phyloP scores from a whole-genome alignment of 2,329 filamentous ascomycete genomes.

The Hymenoscyphus fraxineus region DNA sequence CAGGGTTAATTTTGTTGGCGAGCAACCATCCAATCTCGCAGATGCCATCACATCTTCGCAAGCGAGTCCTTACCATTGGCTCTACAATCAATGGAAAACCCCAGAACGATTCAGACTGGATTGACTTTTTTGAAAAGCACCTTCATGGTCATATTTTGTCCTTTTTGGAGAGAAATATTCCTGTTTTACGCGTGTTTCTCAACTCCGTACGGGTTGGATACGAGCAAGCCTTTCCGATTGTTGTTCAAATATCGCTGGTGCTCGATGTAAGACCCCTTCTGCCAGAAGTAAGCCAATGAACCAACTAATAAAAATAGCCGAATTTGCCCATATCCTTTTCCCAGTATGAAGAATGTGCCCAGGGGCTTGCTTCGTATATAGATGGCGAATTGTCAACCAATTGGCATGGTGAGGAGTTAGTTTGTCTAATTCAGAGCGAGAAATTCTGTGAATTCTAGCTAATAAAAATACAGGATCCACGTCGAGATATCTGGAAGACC shows the following conservation, averaged over 20 bases:
- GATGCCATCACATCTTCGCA: background rate
- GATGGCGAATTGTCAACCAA: background rate
- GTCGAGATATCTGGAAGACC: background rate
- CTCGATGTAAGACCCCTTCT: too few species aligned
- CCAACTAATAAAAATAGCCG: too few species aligned
- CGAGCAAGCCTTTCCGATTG: too few species aligned
- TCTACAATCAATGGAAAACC: background rate
- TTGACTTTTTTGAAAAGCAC: background rate
- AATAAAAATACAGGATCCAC: background rate
- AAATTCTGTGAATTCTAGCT: background rate
- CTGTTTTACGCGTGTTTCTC: too few species aligned
- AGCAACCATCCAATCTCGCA: background rate
- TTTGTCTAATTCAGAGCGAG: background rate
- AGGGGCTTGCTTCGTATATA: too few species aligned
- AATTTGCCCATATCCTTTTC: too few species aligned
- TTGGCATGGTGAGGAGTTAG: background rate
- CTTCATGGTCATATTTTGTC: background rate
- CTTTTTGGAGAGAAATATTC: too few species aligned
- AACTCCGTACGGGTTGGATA: too few species aligned
- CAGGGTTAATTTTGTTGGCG: background rate
- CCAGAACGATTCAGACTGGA: background rate
- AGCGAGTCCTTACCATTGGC: background rate
- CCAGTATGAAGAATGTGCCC: too few species aligned
- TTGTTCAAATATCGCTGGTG: too few species aligned
- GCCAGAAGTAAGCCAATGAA: too few species aligned